These are phyloP conservation scores for Vicia faba DNA, from an alignment of 306 rosid genomes.

Conservation along the genomic window DNA sequence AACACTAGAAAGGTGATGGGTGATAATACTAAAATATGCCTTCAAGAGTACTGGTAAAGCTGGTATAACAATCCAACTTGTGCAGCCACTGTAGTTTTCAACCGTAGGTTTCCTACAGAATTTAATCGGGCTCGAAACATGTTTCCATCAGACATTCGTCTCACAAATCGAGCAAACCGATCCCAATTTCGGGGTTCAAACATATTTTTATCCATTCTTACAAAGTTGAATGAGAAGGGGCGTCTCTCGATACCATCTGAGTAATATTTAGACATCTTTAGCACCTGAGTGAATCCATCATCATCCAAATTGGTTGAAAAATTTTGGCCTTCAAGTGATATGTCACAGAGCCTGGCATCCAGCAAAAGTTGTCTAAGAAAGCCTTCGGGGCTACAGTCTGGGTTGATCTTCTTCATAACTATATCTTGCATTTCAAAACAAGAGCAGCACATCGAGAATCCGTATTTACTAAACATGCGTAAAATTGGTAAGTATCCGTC, in stretches of 20 bases:
- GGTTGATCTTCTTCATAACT: slow-evolving; percentile 51
- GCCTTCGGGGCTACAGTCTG: slow-evolving; percentile 77
- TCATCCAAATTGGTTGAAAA: slow-evolving; percentile 57
- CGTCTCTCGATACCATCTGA: slow-evolving; percentile 71
- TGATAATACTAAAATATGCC: slow-evolving; percentile 32
- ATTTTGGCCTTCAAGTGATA: slow-evolving; percentile 82
- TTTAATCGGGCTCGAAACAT: slow-evolving; percentile 79
- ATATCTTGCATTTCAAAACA: slow-evolving; percentile 76
- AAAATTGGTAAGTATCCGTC: slow-evolving; percentile 80
- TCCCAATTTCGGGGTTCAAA: slow-evolving; percentile 72
- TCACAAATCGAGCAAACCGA: slow-evolving; percentile 80
- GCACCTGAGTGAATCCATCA: slow-evolving; percentile 59
- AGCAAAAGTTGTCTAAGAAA: slow-evolving; percentile 74
- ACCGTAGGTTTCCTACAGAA: slow-evolving; percentile 46
- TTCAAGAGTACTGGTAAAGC: slow-evolving; percentile 57
- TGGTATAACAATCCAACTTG: slow-evolving; percentile 56
- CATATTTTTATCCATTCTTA: slow-evolving; percentile 79
- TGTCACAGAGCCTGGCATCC: slow-evolving; percentile 76
- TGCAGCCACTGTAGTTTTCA: slow-evolving; percentile 48
- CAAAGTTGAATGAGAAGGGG: slow-evolving; percentile 78
- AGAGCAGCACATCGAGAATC: slow-evolving; percentile 78
- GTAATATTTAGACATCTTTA: slow-evolving; percentile 72
- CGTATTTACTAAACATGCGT: slow-evolving; percentile 71
- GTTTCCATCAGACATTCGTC: slow-evolving; percentile 67
- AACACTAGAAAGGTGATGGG: slow-evolving; percentile 36